Evolutionary conservation across 805 yeast species (phyloP), one percentile per base, ranked within the genome.

Genomic region (Komagataella populi): DNA sequence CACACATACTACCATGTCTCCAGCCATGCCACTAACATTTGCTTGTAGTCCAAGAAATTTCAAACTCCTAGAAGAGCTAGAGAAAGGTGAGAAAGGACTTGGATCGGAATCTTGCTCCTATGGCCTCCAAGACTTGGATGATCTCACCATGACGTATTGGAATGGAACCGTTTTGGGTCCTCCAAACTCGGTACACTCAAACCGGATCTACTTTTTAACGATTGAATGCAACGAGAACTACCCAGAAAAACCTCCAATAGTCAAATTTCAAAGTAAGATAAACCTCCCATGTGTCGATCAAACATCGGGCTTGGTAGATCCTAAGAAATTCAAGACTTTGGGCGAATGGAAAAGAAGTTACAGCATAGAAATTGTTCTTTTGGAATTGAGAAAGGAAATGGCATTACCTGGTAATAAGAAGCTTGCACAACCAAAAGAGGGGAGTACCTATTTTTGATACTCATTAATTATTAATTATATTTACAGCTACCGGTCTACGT

Each of bases 81-180:
- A 95, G 67, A 91, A 91, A 61, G 99, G 99, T 49, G 99, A 93
- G 64, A 93, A 93, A 66, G 99, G 99, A 18, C 73, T 87, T 48
- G 97, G 98, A 18, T 93, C 97, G 23, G 98, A 93, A 66, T 86
- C 96, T 14, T 90, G 96, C 65, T 91, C 98, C 20, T 88, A 93
- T 61, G 99, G 99, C 0, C 75, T 93, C 48, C 81, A 87, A 22
- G 91, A 87, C 60, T 81, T 84, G 55, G 96, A 87, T 60, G 99
- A 93, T 64, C 87, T 90, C 57, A 72, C 89, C 50, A 87, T 93
- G 95, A 85, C 96, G 8, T 69, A 84, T 60, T 93, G 99, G 99
- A 93, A 90, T 68, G 99, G 97, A 10, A 93, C 99, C 39, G 91
- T 93, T 50, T 72, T 93, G 56, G 99, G 99, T 0, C 99, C 99